Base-by-base conservation (phyloP, 75 land plant species). In the Sequoia sempervirens region DNA sequence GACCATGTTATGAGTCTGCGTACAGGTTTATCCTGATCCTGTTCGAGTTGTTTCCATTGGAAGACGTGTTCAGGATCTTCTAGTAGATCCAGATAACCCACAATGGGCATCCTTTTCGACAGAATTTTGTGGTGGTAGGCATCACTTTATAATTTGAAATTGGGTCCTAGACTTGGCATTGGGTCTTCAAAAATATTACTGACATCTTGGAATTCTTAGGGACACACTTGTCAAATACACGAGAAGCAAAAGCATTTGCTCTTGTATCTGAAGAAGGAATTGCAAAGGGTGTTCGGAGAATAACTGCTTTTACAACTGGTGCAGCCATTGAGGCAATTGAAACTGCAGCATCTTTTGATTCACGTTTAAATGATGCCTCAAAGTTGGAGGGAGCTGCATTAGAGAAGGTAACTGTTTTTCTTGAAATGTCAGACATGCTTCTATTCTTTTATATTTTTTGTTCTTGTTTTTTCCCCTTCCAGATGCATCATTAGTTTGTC, bases 261-360 rank as follows among this genome's bases (percentile, higher is more conserved):
- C 90, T 97, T 36, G 84, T 97, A 61, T 94, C 97, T 20, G 99
- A 97, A 88, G 99, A 94, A 85, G 98, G 96, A n/a, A 97, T 97
- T 88, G 97, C 98, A 20, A 95, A 96, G 83, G 99, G 99, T 32
- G 85, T 95, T 28, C 87, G 99, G 41, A 91, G 99, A 73, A 86
- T 97, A 23, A 96, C 93, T 83, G 99, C 98, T 76, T 92, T 97
- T 30, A 97, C 99, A 20, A 84, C 87, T 58, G 92, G 86, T 26
- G 83, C 53, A 80, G 99, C 99, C 30, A 84, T 87, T 75, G 89
- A 93, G 82, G 98, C 99, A 82, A 87, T 91, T 26, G 84, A 92
- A 43, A 76, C 87, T 75, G 98, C 98, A 12, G 41, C 58, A 11
- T 82, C 86, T 41, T 89, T 96, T 80, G 87, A 86, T 58, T 43